Base-by-base conservation (phyloP, 768 basidiomycete genomes). In the Boletus huronensis region DNA sequence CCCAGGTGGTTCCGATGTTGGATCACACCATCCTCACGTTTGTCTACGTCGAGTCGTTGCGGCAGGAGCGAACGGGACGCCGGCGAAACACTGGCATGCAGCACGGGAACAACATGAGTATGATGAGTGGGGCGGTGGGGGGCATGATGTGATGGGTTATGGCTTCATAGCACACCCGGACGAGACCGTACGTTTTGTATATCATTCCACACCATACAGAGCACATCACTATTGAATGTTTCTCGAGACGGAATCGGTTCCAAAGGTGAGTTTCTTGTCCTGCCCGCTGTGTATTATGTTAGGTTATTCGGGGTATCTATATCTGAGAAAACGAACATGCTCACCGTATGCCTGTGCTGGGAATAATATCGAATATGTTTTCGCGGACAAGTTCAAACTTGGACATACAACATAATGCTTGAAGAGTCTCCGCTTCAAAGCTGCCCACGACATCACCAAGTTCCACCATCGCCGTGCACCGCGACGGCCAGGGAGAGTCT, bases 11-110 rank as follows among this genome's bases (percentile, higher is more conserved):
- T 28, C 26, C 50, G 36, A 64, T 71, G 51, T 25, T 65, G 52
- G 69, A 70, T 52, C 55, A 62, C 11, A 39, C 69, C 47, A 57
- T 70, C 19, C 51, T 70, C 40, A 70, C 67, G 0, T 71, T 67
- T 40, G 31, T 63, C 39, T 66, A 58, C 23, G 21, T 58, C 0
- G 65, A 68, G 46, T 53, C 29, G n/a, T 44, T 68, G 50, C 60
- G 63, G 52, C 29, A 52, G 36, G 50, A 57, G 16, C 53, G 21
- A 25, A 9, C 6, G n/a, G 17, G 45, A 19, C 41, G 43, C 1
- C 40, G 21, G 11, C 14, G 6, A 16, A 3, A 31, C n/a, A n/a
- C n/a, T n/a, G n/a, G n/a, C n/a, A n/a, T n/a, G n/a, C n/a, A n/a
- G n/a, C n/a, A n/a, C n/a, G n/a, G n/a, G n/a, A n/a, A n/a, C n/a